These are phyloP conservation scores for Dalbergia oliveri DNA, from an alignment of 306 rosid species.

Conservation along the genomic window DNA sequence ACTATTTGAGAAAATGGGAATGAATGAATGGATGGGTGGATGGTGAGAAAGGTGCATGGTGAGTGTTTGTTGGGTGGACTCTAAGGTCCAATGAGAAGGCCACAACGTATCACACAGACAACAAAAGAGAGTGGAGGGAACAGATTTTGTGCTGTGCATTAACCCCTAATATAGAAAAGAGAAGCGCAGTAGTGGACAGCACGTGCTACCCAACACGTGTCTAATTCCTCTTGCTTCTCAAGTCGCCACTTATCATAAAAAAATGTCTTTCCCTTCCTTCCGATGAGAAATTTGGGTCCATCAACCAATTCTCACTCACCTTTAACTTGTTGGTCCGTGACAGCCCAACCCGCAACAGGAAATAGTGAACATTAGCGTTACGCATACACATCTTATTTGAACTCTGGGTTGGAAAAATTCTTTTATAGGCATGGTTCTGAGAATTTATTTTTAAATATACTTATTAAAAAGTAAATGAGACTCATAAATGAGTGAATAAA, in stretches of 20 bases:
- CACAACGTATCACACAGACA: constrained; percentile 37
- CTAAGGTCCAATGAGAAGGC: constrained; percentile 50
- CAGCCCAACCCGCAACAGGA: neutral
- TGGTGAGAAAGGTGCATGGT: constrained; percentile 28
- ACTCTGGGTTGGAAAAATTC: too few relatives aligned
- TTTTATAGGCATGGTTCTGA: too few relatives aligned
- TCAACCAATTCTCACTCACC: neutral
- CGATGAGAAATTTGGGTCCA: neutral
- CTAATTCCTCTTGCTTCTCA: neutral
- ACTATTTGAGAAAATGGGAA: constrained; percentile 7
- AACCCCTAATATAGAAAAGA: neutral
- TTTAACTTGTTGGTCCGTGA: neutral
- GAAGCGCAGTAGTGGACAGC: constrained; percentile 11
- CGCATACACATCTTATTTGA: too few relatives aligned
- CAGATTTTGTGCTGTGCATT: constrained; percentile 44
- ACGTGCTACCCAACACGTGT: constrained; percentile 49
- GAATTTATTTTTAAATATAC: too few relatives aligned
- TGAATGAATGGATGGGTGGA: neutral
- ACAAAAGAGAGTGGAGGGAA: constrained; percentile 44
- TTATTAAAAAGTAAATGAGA: too few relatives aligned
- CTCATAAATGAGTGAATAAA: too few relatives aligned
- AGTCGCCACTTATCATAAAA: neutral
- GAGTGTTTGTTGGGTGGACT: constrained; percentile 19
- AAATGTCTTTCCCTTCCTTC: neutral
- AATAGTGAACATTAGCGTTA: neutral